Percentiles rank a stretch among this genome's conserved stretches.
These are phyloP conservation scores for Acanthamoeba triangularis DNA, from an alignment of 208 protist species.

Conservation along the genomic window DNA sequence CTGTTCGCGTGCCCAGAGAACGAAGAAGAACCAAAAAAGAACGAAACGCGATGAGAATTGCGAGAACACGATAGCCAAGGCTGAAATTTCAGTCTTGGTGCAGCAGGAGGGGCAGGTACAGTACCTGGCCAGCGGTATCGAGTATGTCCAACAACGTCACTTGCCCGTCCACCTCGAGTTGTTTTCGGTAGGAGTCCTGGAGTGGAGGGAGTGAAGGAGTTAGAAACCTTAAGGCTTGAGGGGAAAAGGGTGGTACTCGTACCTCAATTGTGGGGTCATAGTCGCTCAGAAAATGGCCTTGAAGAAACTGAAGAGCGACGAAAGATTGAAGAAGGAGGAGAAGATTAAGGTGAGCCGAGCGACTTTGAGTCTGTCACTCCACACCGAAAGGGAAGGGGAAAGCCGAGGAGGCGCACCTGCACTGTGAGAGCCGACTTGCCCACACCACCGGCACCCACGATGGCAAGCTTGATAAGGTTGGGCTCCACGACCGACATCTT, in stretches of 20 bases:
- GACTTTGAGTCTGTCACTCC: neutral
- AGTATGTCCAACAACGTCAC: slow-evolving; percentile 90
- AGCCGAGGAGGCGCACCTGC: neutral
- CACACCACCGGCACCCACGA: slow-evolving; percentile 17
- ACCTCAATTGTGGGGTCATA: slow-evolving; percentile 54
- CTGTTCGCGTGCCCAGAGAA: neutral
- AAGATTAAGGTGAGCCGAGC: too few species aligned
- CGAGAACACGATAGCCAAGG: neutral
- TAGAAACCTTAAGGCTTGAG: neutral
- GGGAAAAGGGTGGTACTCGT: neutral
- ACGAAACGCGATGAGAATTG: neutral
- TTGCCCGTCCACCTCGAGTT: slow-evolving; percentile 90
- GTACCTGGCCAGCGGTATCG: slow-evolving; percentile 91
- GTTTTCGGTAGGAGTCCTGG: slow-evolving; percentile 79
- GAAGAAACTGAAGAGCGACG: neutral
- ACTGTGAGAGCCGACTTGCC: slow-evolving; percentile 45
- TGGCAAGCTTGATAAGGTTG: neutral
- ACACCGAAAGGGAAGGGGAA: too few species aligned
- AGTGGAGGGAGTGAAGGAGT: neutral
- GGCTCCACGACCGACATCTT: neutral
- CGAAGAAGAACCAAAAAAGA: neutral
- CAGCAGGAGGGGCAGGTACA: too few species aligned
- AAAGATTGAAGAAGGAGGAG: neutral
- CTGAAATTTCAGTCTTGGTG: neutral
- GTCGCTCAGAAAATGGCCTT: neutral